These are phyloP conservation scores for Persicaria tinctoria DNA, from an alignment of 148 eudicot genomes.

Conservation along the genomic window DNA sequence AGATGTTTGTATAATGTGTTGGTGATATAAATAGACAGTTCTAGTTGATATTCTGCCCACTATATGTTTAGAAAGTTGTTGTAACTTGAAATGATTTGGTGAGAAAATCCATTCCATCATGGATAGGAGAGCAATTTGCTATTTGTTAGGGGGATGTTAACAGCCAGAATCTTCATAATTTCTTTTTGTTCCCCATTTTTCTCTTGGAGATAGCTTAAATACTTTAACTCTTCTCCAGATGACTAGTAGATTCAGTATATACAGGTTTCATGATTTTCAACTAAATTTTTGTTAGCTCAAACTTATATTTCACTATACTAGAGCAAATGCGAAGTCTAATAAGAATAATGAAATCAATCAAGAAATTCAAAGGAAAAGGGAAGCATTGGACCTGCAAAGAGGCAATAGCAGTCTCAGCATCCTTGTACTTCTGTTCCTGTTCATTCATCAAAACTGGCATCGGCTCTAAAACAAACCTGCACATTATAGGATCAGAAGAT, in stretches of 20 bases:
- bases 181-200: background rate
- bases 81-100: background rate
- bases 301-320: background rate
- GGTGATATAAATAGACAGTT: background rate
- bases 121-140: too few relatives aligned
- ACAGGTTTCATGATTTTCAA: background rate
- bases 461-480: conserved; percentile 91
- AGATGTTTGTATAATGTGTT: background rate
- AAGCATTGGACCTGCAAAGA: conserved; percentile 61
- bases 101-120: too few relatives aligned
- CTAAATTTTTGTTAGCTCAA: background rate
- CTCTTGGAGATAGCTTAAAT: background rate
- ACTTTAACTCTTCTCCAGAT: background rate
- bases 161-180: too few relatives aligned
- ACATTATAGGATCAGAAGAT: conserved; percentile 1
- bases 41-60: background rate
- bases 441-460: conserved; percentile 73
- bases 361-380: background rate
- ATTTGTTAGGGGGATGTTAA: too few relatives aligned
- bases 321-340: background rate
- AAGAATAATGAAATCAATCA: background rate
- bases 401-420: conserved; percentile 72
- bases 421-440: conserved; percentile 75
- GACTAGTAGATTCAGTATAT: too few relatives aligned
- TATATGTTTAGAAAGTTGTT: background rate